These are phyloP conservation scores for Chlorociboria aeruginascens DNA, from an alignment of 495 filamentous ascomycete species.

Conservation along the genomic window DNA sequence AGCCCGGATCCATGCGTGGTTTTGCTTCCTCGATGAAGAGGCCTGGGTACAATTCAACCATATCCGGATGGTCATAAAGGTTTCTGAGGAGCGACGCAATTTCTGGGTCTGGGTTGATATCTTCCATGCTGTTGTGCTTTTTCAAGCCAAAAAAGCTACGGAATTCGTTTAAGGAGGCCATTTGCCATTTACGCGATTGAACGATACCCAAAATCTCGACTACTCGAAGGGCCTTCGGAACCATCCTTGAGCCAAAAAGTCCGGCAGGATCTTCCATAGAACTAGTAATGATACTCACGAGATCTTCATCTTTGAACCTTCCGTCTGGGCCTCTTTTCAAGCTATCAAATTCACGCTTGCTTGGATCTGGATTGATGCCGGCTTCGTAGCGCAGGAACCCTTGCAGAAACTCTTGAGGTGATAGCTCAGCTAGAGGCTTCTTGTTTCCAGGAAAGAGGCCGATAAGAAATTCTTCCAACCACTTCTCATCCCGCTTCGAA, in stretches of 20 bases:
- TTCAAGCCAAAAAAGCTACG: conserved; percentile 65
- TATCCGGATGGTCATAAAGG: conserved; percentile 67
- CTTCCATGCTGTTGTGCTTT: conserved; percentile 65
- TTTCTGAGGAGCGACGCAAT: conserved; percentile 58
- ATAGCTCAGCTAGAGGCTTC: no score
- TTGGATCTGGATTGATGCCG: conserved; percentile 46
- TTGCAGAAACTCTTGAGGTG: no score
- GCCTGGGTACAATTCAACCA: conserved; percentile 70
- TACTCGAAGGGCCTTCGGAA: conserved; percentile 56
- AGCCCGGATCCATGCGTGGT: conserved; percentile 55
- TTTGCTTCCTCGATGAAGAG: conserved; percentile 72
- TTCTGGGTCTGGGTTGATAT: conserved; percentile 66
- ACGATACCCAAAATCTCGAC: conserved; percentile 77
- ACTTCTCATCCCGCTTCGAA: conserved; percentile 56
- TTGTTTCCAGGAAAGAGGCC: no score
- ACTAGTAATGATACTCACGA: conserved; percentile 52
- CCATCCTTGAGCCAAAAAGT: conserved; percentile 55
- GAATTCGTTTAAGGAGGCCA: conserved; percentile 77
- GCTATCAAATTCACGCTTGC: conserved; percentile 48
- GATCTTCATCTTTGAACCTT: conserved; percentile 48
- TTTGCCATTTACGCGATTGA: conserved; percentile 67
- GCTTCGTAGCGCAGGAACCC: conserved; percentile 47
- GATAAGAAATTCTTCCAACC: conserved; percentile 46
- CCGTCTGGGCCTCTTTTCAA: conserved; percentile 48
- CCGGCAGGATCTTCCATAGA: conserved; percentile 52